Conservation (phyloP, 495 filamentous ascomycete species). For the Hypoxylon trugodes region DNA sequence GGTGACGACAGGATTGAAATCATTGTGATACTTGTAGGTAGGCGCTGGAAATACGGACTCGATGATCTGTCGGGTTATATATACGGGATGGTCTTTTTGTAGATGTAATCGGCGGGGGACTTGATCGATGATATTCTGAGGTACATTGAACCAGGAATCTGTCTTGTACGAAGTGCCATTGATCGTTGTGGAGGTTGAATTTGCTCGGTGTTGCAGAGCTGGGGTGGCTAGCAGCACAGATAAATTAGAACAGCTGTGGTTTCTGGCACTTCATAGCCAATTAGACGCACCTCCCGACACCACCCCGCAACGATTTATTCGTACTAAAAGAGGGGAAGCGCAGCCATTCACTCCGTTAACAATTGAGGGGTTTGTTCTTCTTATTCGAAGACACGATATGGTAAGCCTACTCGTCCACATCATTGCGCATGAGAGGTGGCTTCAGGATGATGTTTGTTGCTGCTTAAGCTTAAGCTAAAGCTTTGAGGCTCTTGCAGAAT, state of each 20-base stretch:
- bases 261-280: conserved; percentile 1
- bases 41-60: conserved; percentile 84
- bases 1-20: conserved; percentile 83
- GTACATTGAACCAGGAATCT: conserved; percentile 88
- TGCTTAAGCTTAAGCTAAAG: conserved; percentile 2
- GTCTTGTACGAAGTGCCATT: conserved; percentile 69
- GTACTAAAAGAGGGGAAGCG: background rate
- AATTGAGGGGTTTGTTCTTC: conserved; percentile 11
- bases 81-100: conserved; percentile 86
- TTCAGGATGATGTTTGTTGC: conserved; percentile 2
- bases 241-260: conserved; percentile 7
- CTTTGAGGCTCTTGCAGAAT: conserved; percentile 4
- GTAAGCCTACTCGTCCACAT: conserved; percentile 41
- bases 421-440: conserved; percentile 6
- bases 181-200: conserved; percentile 54
- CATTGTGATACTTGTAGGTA: conserved; percentile 77
- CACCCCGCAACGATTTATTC: conserved; percentile 18
- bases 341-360: conserved; percentile 4
- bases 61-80: conserved; percentile 89
- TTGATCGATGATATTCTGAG: conserved; percentile 74
- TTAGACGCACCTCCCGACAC: conserved; percentile 26
- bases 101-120: conserved; percentile 82
- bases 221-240: conserved; percentile 8
- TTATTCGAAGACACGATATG: conserved; percentile 24
- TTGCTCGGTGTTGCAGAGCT: conserved; percentile 11